Evolutionary conservation across 2,329 filamentous ascomycete genomes (phyloP).

Genomic region (Exophiala bonariae): DNA sequence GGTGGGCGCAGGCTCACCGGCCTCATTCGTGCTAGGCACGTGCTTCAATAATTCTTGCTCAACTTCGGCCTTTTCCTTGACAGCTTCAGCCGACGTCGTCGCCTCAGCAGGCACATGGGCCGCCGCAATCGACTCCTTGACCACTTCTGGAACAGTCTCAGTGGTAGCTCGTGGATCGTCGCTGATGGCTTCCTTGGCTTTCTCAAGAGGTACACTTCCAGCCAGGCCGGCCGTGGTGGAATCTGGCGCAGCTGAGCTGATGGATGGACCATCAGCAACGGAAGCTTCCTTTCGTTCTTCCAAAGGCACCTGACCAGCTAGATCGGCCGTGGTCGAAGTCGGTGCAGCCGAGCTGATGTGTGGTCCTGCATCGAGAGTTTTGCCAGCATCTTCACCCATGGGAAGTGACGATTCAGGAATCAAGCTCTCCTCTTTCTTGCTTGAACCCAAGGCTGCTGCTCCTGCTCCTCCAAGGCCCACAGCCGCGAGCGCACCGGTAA

Average conservation of each 20-base stretch:
- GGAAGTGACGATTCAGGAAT: slow-evolving; percentile 84
- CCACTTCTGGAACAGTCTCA: slow-evolving; percentile 44
- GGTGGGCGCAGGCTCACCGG: slow-evolving; percentile 42
- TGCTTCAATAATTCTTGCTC: slow-evolving; percentile 70
- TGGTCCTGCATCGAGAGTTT: slow-evolving; percentile 53
- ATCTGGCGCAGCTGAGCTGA: slow-evolving; percentile 51
- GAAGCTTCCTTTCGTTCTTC: slow-evolving; percentile 53
- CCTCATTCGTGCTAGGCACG: slow-evolving; percentile 36
- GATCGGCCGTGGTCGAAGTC: slow-evolving; percentile 44
- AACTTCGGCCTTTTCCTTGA: slow-evolving; percentile 72
- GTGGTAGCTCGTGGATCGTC: slow-evolving; percentile 34
- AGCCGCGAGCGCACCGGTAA: slow-evolving; percentile 45
- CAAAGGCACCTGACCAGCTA: slow-evolving; percentile 46
- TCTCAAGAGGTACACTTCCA: slow-evolving; percentile 45
- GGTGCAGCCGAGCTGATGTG: slow-evolving; percentile 54
- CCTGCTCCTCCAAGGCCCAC: slow-evolving; percentile 40
- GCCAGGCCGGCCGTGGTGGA: slow-evolving; percentile 49
- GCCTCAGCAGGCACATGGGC: slow-evolving; percentile 69
- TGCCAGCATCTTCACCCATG: slow-evolving; percentile 50
- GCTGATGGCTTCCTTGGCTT: slow-evolving; percentile 43
- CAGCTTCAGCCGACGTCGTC: slow-evolving; percentile 65
- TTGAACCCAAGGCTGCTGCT: slow-evolving; percentile 49
- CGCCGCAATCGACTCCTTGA: slow-evolving; percentile 45
- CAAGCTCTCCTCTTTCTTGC: slow-evolving; percentile 60
- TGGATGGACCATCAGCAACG: slow-evolving; percentile 41